These are phyloP conservation scores for Penicillium antarcticum DNA, from an alignment of 495 filamentous ascomycete genomes.

Conservation along the genomic window DNA sequence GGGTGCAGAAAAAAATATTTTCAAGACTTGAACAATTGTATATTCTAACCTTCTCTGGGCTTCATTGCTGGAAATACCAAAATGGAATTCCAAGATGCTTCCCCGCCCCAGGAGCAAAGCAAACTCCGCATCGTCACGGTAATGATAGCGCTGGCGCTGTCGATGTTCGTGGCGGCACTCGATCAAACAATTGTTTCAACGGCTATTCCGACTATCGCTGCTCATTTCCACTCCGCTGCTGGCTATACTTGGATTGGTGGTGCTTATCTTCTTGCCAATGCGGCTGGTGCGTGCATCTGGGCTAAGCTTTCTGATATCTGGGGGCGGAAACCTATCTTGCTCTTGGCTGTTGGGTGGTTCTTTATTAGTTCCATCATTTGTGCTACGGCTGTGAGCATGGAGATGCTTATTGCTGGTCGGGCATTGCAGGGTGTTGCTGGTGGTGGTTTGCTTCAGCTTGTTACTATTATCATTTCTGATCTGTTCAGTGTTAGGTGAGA, in stretches of 20 bases:
- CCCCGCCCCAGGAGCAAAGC: constrained; percentile 7
- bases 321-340: constrained; percentile 54
- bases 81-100: constrained; percentile 17
- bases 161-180: constrained; percentile 57
- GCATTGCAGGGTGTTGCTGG: constrained; percentile 55
- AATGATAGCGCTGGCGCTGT: constrained; percentile 23
- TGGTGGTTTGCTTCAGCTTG: constrained; percentile 51
- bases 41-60: neutral
- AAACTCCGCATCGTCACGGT: constrained; percentile 22
- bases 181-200: constrained; percentile 63
- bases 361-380: constrained; percentile 45
- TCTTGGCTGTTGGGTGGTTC: constrained; percentile 44
- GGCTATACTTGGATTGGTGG: constrained; percentile 68
- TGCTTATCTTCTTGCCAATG: constrained; percentile 57
- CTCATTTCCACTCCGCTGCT: constrained; percentile 53
- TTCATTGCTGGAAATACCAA: neutral
- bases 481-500: constrained; percentile 55
- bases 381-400: constrained; percentile 46
- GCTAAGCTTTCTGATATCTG: constrained; percentile 59
- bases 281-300: constrained; percentile 54
- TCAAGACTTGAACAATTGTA: neutral
- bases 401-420: constrained; percentile 52
- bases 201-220: constrained; percentile 55
- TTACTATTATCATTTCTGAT: constrained; percentile 55
- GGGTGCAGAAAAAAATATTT: neutral